Conservation (phyloP, 441 rosid species). For the Erodium trifolium region DNA sequence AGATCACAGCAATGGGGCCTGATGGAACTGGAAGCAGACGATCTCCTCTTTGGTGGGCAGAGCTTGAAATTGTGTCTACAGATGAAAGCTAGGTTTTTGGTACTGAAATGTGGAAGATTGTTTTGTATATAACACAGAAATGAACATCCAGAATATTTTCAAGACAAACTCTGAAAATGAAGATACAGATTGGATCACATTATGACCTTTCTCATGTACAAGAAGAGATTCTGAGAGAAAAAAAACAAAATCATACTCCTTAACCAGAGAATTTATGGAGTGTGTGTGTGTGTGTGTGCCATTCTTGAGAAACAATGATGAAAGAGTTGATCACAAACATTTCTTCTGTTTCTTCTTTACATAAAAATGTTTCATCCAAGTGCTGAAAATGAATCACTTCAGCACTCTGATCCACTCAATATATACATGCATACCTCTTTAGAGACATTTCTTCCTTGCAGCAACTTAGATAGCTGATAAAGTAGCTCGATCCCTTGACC, state of each 20-base stretch:
- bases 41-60: constrained; percentile 96
- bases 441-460: background rate
- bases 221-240: constrained; percentile 12
- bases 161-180: background rate
- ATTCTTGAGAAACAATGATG: too few species aligned
- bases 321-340: constrained; percentile 7
- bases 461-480: constrained; percentile 3
- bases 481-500: constrained; percentile 5
- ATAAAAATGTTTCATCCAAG: constrained; percentile 1
- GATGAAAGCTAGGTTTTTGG: constrained; percentile 35
- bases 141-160: background rate
- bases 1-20: constrained; percentile 60
- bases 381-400: too few species aligned
- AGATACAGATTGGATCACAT: constrained; percentile 2
- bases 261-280: background rate
- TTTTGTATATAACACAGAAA: constrained; percentile 21
- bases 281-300: too few species aligned
- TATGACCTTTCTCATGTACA: constrained; percentile 23
- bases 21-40: constrained; percentile 61
- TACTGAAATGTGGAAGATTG: background rate
- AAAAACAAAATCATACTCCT: background rate
- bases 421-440: constrained; percentile 5
- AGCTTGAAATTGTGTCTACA: constrained; percentile 69
- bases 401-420: too few species aligned
- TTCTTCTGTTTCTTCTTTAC: constrained; percentile 3